These are phyloP conservation scores for Ascochyta viciae-villosae DNA, from an alignment of 2,329 filamentous ascomycete species.

Conservation along the genomic window DNA sequence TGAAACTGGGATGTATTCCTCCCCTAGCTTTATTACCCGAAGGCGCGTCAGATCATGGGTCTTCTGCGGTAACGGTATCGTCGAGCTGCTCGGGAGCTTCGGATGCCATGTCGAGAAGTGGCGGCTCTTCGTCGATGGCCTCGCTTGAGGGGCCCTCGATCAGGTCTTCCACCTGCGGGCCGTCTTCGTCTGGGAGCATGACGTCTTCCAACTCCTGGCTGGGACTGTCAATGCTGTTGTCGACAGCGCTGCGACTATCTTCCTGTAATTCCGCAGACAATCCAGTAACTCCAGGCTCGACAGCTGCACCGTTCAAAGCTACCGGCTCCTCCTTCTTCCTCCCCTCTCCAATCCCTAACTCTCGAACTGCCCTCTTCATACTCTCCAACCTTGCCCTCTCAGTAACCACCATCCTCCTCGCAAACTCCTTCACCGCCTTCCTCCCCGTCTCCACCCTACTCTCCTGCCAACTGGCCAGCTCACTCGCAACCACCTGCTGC, in stretches of 20 bases:
- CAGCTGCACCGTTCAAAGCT: background rate
- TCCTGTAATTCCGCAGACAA: background rate
- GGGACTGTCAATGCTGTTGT: background rate
- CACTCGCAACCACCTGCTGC: constrained; percentile 88
- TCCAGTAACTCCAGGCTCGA: background rate
- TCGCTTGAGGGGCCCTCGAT: background rate
- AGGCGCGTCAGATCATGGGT: background rate
- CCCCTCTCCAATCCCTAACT: constrained; percentile 33
- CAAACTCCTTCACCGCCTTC: constrained; percentile 77
- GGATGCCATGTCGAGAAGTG: constrained; percentile 6
- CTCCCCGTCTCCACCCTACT: constrained; percentile 80
- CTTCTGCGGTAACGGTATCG: background rate
- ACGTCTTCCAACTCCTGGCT: background rate
- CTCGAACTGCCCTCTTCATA: constrained; percentile 79
- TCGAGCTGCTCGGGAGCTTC: constrained; percentile 9
- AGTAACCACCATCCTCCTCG: constrained; percentile 76
- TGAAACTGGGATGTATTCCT: too few species aligned
- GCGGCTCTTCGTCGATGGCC: constrained; percentile 1
- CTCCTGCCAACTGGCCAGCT: constrained; percentile 94
- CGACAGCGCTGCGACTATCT: background rate
- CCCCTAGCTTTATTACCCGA: background rate
- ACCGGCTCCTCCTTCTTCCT: background rate
- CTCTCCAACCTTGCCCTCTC: constrained; percentile 82
- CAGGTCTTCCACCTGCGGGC: background rate
- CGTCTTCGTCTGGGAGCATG: background rate